phyloP scores from a whole-genome alignment of 2,329 filamentous ascomycete species.

The Coniochaeta prunicola region DNA sequence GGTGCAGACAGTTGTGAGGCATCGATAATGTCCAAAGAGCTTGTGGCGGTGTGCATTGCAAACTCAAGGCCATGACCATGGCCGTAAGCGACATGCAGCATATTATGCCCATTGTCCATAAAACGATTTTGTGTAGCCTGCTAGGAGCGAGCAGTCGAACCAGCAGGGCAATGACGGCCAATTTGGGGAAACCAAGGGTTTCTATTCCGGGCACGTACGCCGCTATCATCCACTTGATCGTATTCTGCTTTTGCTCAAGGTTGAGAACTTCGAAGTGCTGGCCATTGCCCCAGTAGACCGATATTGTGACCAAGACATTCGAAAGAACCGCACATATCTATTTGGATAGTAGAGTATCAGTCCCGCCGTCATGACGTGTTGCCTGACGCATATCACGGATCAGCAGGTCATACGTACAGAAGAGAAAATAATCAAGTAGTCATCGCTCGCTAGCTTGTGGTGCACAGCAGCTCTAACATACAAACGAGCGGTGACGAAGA shows the following conservation, averaged over 20 bases:
- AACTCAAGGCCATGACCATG: constrained; percentile 14
- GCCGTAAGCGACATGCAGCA: constrained; percentile 11
- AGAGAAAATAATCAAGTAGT: background rate
- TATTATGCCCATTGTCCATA: constrained; percentile 15
- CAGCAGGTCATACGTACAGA: background rate
- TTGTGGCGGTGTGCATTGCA: constrained; percentile 15
- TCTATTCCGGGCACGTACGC: constrained; percentile 19
- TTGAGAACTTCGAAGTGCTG: constrained; percentile 11
- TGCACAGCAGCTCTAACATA: background rate
- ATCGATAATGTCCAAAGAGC: constrained; percentile 14
- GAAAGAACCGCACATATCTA: constrained; percentile 7
- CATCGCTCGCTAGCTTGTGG: background rate
- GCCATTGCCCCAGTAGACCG: constrained; percentile 14
- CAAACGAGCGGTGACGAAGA: background rate
- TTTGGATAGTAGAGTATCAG: background rate
- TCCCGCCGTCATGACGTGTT: background rate
- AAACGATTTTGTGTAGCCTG: constrained; percentile 10
- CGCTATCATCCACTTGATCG: constrained; percentile 15
- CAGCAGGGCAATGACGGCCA: constrained; percentile 19
- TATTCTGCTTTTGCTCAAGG: constrained; percentile 4
- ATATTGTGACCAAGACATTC: constrained; percentile 10
- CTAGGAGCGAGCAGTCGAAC: constrained; percentile 17
- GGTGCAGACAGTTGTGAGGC: constrained; percentile 1
- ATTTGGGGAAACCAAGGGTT: constrained; percentile 19
- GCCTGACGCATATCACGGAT: background rate